These are phyloP conservation scores for Alloteropsis semialata DNA, from an alignment of 176 grass and related monocot genomes.

Conservation along the genomic window DNA sequence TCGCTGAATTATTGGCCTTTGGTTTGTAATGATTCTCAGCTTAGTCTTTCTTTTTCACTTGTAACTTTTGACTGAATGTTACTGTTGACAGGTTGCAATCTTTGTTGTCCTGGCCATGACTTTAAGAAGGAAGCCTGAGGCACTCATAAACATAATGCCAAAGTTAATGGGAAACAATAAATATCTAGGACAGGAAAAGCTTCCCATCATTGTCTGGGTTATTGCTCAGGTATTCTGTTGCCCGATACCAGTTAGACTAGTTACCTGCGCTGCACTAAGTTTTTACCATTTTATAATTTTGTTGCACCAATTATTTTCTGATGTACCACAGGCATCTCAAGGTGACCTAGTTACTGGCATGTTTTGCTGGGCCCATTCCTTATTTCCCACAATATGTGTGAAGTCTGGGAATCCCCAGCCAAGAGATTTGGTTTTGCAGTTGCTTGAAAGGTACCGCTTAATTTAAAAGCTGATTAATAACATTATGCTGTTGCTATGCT, in stretches of 20 bases:
- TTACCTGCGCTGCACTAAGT: background rate
- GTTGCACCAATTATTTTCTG: background rate
- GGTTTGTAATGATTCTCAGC: background rate
- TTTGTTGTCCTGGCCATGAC: slow-evolving; percentile 87
- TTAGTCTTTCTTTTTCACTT: background rate
- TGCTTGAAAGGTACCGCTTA: slow-evolving; percentile 72
- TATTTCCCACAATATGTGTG: slow-evolving; percentile 78
- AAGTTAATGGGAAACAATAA: slow-evolving; percentile 73
- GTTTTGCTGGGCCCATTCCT: slow-evolving; percentile 77
- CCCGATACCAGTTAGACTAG: background rate
- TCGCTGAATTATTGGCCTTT: background rate
- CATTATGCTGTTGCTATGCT: background rate
- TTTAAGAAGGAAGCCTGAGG: slow-evolving; percentile 80
- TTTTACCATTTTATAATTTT: slow-evolving; percentile 1
- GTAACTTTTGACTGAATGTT: slow-evolving; percentile 17
- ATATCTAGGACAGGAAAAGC: slow-evolving; percentile 84
- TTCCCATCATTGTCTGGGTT: slow-evolving; percentile 78
- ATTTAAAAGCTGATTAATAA: slow-evolving; percentile 4
- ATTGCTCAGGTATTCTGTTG: slow-evolving; percentile 69
- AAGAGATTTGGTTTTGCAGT: slow-evolving; percentile 87
- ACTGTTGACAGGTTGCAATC: slow-evolving; percentile 73
- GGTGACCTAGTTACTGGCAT: slow-evolving; percentile 79
- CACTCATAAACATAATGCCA: slow-evolving; percentile 47
- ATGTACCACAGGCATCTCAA: slow-evolving; percentile 61
- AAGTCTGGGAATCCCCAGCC: slow-evolving; percentile 82